Percentiles rank a stretch among this genome's conserved stretches.
phyloP scores from a whole-genome alignment of 768 basidiomycete species.

The Psilocybe cyanescens region DNA sequence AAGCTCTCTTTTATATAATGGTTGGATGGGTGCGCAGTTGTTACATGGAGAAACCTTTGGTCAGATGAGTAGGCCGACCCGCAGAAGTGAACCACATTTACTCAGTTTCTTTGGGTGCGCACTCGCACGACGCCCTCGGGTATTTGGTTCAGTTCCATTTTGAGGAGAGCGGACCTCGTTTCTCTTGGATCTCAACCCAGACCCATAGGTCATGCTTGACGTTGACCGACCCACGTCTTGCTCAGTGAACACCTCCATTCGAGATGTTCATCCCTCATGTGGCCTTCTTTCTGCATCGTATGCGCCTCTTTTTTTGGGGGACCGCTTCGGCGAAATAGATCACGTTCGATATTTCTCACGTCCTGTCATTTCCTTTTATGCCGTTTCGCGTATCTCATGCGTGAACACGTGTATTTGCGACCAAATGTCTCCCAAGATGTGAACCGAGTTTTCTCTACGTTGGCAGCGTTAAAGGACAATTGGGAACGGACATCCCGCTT shows the following conservation, averaged over 20 bases:
- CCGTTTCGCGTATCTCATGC: not conserved
- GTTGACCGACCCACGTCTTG: conserved; percentile 8
- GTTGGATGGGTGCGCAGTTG: not conserved
- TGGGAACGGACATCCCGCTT: not conserved
- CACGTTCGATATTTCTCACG: conserved; percentile 11
- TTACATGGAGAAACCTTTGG: not conserved
- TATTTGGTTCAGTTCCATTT: not conserved
- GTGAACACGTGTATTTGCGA: conserved; percentile 17
- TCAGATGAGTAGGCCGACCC: not conserved
- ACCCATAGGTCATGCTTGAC: conserved; percentile 7
- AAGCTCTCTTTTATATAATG: not conserved
- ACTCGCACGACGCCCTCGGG: conserved; percentile 9
- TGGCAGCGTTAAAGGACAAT: not conserved
- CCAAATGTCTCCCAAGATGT: conserved; percentile 4
- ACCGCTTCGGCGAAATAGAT: conserved; percentile 16
- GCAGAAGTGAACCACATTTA: not conserved
- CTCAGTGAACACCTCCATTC: conserved; percentile 8
- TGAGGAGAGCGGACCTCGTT: conserved; percentile 2
- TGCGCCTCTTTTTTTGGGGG: conserved; percentile 7
- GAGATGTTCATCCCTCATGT: conserved; percentile 7
- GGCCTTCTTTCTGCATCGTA: conserved; percentile 5
- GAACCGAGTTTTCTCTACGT: not conserved
- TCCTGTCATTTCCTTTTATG: conserved; percentile 3
- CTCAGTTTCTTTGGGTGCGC: not conserved
- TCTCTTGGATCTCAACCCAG: conserved; percentile 5